Evolutionary conservation across 495 filamentous ascomycete genomes (phyloP), one percentile per base, ranked within the genome.

Genomic region (Elaphomyces granulatus): DNA sequence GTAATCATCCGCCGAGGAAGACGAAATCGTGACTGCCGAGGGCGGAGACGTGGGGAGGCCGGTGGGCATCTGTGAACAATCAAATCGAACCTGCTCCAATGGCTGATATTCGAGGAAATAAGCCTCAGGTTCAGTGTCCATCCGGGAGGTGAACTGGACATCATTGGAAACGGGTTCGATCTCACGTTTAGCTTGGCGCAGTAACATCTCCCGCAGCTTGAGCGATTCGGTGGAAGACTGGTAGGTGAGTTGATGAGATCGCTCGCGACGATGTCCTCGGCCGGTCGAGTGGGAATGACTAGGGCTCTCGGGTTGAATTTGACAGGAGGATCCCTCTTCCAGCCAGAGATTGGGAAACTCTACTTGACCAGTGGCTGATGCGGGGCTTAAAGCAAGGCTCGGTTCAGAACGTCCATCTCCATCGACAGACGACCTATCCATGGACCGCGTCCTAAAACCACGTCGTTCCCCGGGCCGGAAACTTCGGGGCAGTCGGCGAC

Each of bases 361-460:
- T 33, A 81, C 55, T 40, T 69, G 74, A 4, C 78, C 78, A n/a
- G 72, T 65, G 1, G 77, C 78, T 32, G 77, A 59, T 3, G 75
- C 68, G 20, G 66, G 73, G 44, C 70, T 81, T 32, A 81, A 46
- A 15, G 74, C 71, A 15, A 80, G 60, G 46, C 66, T 75, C 10
- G 81, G 69, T 42, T 75, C 78, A 15, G 75, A 72, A 47, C 73
- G 77, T 45, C 72, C 75, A 41, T 83, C 74, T 35, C 58, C 67
- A 12, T 67, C 69, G 34, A 75, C 61, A 18, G 74, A 50, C 1
- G 62, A 65, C 15, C 72, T 53, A 38, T 83, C 77, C 10, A 72
- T 68, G 1, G 76, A 75, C 12, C 64, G 63, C 8, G 75, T 37
- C 45, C 66, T 62, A 38, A 76, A 63, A 20, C 61, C 49, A 35